Percentiles rank a stretch among this genome's conserved stretches.
Evolutionary conservation across 306 rosid genomes (phyloP).

Genomic region (Corylus heterophylla): DNA sequence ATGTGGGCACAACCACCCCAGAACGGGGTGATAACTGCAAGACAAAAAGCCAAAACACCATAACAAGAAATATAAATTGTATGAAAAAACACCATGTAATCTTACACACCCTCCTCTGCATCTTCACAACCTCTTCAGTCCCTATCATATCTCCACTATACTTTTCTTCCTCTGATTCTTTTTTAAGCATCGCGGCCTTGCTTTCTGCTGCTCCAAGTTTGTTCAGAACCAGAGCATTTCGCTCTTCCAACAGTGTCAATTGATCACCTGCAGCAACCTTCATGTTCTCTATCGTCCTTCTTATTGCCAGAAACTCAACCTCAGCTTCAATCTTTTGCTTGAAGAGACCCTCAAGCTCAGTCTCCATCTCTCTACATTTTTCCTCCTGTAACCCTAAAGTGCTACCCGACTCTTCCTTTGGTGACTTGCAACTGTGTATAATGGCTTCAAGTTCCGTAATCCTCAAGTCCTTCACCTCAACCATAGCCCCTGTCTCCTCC

Average conservation of each 20-base stretch:
- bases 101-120: constrained; percentile 60
- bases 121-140: constrained; percentile 53
- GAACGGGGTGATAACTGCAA: constrained; percentile 48
- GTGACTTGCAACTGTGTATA: constrained; percentile 39
- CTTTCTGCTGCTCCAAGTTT: constrained; percentile 49
- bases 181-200: constrained; percentile 55
- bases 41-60: constrained; percentile 45
- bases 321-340: constrained; percentile 74
- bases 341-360: constrained; percentile 50
- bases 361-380: constrained; percentile 39
- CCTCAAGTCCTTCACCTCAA: constrained; percentile 53
- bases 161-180: constrained; percentile 55
- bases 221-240: constrained; percentile 45
- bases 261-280: constrained; percentile 41
- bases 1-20: constrained; percentile 76
- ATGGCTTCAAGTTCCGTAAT: constrained; percentile 68
- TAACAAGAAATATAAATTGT: constrained; percentile 54
- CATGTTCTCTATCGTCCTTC: constrained; percentile 40
- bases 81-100: constrained; percentile 48
- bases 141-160: constrained; percentile 46
- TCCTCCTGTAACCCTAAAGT: constrained; percentile 38
- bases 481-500: constrained; percentile 45
- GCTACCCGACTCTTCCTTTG: constrained; percentile 49
- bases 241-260: constrained; percentile 45
- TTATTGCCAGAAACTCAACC: constrained; percentile 56